phyloP scores from a whole-genome alignment of 495 filamentous ascomycete genomes.

The Margaritispora aquatica region DNA sequence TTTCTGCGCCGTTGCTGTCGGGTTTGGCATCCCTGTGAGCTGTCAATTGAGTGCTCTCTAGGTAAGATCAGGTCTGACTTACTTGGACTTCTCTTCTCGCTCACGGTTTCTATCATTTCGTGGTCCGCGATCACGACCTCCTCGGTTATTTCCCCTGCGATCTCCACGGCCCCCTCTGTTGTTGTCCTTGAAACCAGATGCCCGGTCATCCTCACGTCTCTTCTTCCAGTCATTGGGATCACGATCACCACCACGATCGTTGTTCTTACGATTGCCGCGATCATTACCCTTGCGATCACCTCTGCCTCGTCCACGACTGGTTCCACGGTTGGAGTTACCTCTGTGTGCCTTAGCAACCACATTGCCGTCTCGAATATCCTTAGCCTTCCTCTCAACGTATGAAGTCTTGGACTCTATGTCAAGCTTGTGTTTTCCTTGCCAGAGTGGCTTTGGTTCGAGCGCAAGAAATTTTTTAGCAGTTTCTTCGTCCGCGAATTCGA shows the following conservation, averaged over 20 bases:
- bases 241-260: conserved; percentile 21
- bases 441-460: conserved; percentile 74
- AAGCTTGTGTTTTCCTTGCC: conserved; percentile 65
- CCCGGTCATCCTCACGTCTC: conserved; percentile 58
- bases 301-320: conserved; percentile 14
- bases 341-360: conserved; percentile 40
- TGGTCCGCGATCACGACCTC: conserved; percentile 28
- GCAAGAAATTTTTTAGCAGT: conserved; percentile 69
- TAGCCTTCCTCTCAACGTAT: conserved; percentile 74
- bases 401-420: conserved; percentile 76
- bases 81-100: conserved; percentile 22
- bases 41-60: conserved; percentile 16
- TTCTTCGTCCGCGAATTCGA: conserved; percentile 77
- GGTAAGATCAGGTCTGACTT: conserved; percentile 3
- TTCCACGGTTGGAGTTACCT: conserved; percentile 21
- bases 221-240: conserved; percentile 63
- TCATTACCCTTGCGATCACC: conserved; percentile 8
- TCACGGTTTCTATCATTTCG: conserved; percentile 26
- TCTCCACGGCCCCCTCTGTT: conserved; percentile 27
- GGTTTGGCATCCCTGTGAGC: conserved; percentile 15
- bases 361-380: conserved; percentile 68
- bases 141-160: conserved; percentile 27
- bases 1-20: conserved; percentile 31
- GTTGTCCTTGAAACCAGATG: conserved; percentile 49
- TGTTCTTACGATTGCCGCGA: conserved; percentile 7